These are phyloP conservation scores for Hyaloperonospora brassicae DNA, from an alignment of 352 stramenopile genomes.

Conservation along the genomic window DNA sequence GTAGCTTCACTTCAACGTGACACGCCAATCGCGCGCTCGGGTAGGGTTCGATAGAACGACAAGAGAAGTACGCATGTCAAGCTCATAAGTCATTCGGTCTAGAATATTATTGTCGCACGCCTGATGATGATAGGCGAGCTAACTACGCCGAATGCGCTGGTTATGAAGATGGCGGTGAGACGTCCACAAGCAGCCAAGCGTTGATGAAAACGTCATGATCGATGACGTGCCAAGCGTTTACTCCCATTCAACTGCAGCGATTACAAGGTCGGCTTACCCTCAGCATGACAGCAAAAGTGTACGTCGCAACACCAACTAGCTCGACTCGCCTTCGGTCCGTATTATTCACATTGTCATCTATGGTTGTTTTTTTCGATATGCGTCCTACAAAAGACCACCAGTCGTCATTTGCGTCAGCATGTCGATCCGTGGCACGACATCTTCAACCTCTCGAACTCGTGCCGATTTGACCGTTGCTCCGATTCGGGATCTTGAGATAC, in stretches of 20 bases:
- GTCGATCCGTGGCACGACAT: background rate
- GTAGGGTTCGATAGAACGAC: too few species aligned
- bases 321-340: too few species aligned
- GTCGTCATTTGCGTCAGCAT: too few species aligned
- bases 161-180: conserved; percentile 2
- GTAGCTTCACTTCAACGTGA: conserved; percentile 13
- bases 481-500: conserved; percentile 36
- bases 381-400: conserved; percentile 12
- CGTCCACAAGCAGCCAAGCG: conserved; percentile 1
- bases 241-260: conserved; percentile 44
- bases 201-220: conserved; percentile 26
- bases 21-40: background rate
- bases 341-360: too few species aligned
- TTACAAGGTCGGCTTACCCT: conserved; percentile 52
- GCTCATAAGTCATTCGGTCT: too few species aligned
- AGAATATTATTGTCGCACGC: too few species aligned
- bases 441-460: background rate
- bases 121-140: background rate
- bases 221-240: conserved; percentile 50
- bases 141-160: background rate
- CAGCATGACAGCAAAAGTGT: conserved; percentile 35
- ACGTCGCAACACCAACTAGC: conserved; percentile 45
- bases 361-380: conserved; percentile 7
- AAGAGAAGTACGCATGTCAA: too few species aligned
- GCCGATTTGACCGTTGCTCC: conserved; percentile 32